phyloP scores from a whole-genome alignment of 305 asterid genomes.

The Lippia alba region DNA sequence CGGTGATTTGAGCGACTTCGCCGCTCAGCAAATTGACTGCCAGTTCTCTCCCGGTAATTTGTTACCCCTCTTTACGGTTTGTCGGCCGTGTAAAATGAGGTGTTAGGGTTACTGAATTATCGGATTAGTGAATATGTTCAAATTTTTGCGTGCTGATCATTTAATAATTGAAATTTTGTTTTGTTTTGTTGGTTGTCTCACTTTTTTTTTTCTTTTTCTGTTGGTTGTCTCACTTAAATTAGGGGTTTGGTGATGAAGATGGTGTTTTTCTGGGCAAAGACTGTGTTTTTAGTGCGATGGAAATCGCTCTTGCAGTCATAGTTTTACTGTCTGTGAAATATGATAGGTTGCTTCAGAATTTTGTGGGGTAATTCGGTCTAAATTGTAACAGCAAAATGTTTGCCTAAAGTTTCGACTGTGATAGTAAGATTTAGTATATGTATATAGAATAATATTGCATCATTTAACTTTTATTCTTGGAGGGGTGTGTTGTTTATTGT shows the following conservation, averaged over 20 bases:
- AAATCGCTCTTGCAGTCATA: neutral
- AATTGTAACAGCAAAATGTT: neutral
- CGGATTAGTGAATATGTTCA: neutral
- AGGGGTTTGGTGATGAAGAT: constrained; percentile 25
- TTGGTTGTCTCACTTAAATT: constrained; percentile 11
- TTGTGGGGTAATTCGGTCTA: neutral
- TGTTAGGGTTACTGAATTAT: constrained; percentile 3
- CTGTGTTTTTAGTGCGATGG: constrained; percentile 6
- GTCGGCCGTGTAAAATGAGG: too few species aligned
- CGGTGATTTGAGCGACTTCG: constrained; percentile 36
- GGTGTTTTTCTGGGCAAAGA: constrained; percentile 13
- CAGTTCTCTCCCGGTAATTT: constrained; percentile 50
- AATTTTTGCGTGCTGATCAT: constrained; percentile 1
- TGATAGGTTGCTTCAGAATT: neutral
- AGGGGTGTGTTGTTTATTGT: neutral
- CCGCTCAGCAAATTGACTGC: constrained; percentile 51
- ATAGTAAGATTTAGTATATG: neutral
- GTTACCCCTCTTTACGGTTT: neutral
- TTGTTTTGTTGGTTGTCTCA: neutral
- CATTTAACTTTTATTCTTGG: constrained; percentile 21
- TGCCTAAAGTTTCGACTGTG: neutral
- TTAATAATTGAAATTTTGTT: neutral
- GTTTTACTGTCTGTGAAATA: neutral
- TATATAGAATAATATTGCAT: neutral
- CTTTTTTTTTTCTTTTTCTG: neutral